Evolutionary conservation across 108 stramenopile species (phyloP), one percentile per base, ranked within the genome.

Genomic region (Cyclostephanos invisitatus): DNA sequence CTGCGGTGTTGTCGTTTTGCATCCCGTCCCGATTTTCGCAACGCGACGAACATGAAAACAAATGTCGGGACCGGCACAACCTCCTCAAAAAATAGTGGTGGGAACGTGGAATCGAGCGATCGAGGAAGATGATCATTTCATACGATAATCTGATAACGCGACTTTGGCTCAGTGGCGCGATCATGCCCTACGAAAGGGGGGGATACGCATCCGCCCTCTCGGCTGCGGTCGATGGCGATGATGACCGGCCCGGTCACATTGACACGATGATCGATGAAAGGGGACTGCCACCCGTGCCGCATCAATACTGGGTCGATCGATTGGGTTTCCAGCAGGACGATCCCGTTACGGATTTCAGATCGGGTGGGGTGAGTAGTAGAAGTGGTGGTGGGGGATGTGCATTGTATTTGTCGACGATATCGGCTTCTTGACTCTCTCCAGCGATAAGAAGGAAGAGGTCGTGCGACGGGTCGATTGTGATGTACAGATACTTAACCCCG

Each of bases 271-370:
- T 91, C n/a, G 74, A 83, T 32, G 83, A 89, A 20, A 70, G 80
- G 28, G 89, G 89, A 24, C 61, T 89, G 22, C 90, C 93, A 17
- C 93, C 93, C 35, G 74, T 94, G 40, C 93, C 92, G 47, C 92
- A 93, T 77, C 46, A 53, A 15, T 88, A 75, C 51, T 93, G 92
- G 92, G 83, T 93, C 0, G 79, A 87, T 40, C 84, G 90, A 40
- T 49, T 91, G 29, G 93, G 93, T 51, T 94, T 94, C 73, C 93
- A 94, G 74, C 93, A 94, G 69, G 72, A 80, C 21, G 93, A 94
- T 80, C 93, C 93, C 2, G 91, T 91, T 9, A 94, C 93, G 6
- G 93, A 94, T 81, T 94, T 94, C 85, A 83, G 93, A 59, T 91
- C 90, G 11, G 91, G 93, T 17, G 93, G 93, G n/a, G 90, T 59